Base-by-base conservation (phyloP, 305 asterid genomes). In the Fraxinus platypoda region DNA sequence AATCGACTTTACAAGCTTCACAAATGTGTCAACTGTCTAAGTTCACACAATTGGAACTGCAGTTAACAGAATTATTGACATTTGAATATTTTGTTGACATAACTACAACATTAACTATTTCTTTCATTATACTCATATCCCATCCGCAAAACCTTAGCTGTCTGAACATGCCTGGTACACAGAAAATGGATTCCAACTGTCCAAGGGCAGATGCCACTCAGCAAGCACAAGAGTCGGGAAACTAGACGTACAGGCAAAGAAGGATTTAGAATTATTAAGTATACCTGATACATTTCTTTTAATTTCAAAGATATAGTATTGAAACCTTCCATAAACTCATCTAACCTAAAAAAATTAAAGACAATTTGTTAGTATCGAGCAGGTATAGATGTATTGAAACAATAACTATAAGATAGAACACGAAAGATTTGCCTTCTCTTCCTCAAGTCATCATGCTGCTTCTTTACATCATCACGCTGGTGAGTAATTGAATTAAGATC, bases 211-310 rank as follows among this genome's bases (percentile, higher is more conserved):
- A 54, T 9, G 76, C 74, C 25, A 80, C 12, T 49, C 33, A 33
- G 54, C 66, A 34, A 49, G 62, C 43, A 57, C n/a, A 71, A 73
- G 77, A 81, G 34, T 25, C 21, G 9, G 80, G 33, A 72, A 49
- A 80, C 31, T 25, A 70, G 23, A 11, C 8, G 25, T 26, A 41
- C 66, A 68, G 75, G 76, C 66, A 46, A 43, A 74, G 43, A 80
- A 81, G 78, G 57, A 57, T 34, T 68, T 59, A 19, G 31, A 52
- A 75, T 33, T 31, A 21, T 13, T 12, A 54, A 3, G 11, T 23
- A 19, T 72, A 95, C 99, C 99, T 96, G 99, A 90, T 94, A 96
- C 99, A 96, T 96, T 84, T 94, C 98, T 88, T 96, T 96, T 84
- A 96, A 89, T 86, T 96, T 96, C 91, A 96, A 85, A 7, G 99